phyloP scores from a whole-genome alignment of 2,329 filamentous ascomycete genomes.

The Scorias spongiosa region DNA sequence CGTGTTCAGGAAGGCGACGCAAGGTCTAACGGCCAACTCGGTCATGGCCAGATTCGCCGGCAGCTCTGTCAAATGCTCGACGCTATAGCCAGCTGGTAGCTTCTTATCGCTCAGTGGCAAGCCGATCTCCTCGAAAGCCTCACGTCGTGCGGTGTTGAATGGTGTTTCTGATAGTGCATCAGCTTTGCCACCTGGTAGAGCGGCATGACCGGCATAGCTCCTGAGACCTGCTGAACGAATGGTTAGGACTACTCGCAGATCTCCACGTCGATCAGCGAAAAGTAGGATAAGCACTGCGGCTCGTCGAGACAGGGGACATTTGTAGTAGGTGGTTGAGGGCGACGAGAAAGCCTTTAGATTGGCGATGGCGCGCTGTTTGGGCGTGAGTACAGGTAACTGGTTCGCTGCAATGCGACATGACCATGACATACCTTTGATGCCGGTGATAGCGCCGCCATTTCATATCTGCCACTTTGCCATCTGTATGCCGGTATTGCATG shows the following conservation, averaged over 20 bases:
- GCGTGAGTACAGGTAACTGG: background rate
- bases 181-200: conserved; percentile 41
- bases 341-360: conserved; percentile 40
- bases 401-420: background rate
- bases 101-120: conserved; percentile 55
- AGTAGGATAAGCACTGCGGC: conserved; percentile 80
- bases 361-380: conserved; percentile 31
- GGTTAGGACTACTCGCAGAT: conserved; percentile 53
- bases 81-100: conserved; percentile 60
- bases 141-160: conserved; percentile 73
- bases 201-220: conserved; percentile 30
- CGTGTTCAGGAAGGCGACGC: conserved; percentile 42
- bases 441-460: conserved; percentile 19
- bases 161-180: conserved; percentile 39
- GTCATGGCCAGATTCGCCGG: conserved; percentile 42
- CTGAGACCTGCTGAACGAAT: conserved; percentile 44
- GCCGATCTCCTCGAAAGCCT: conserved; percentile 88
- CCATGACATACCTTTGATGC: conserved; percentile 14
- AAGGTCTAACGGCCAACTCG: conserved; percentile 34
- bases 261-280: conserved; percentile 69
- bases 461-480: too few relatives aligned
- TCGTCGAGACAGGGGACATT: conserved; percentile 46
- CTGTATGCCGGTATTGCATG: too few relatives aligned
- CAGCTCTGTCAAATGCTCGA: conserved; percentile 77
- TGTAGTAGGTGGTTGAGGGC: conserved; percentile 42